Evolutionary conservation across 495 filamentous ascomycete species (phyloP).

Genomic region (Lasiosphaeriaceae sp.): DNA sequence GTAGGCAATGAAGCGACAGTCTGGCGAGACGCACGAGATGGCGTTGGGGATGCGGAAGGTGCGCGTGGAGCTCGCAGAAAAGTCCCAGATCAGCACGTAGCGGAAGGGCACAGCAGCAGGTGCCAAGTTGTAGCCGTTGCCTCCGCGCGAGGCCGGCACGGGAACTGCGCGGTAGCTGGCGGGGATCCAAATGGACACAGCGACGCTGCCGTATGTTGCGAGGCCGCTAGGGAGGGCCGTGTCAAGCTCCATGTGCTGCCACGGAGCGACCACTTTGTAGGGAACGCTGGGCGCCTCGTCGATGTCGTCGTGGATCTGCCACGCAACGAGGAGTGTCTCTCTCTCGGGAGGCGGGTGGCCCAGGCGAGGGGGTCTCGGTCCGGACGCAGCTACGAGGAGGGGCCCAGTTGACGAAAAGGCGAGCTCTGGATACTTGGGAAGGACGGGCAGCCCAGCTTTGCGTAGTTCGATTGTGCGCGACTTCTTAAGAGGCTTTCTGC

Average conservation of each 20-base stretch:
- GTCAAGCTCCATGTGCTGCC: conserved; percentile 34
- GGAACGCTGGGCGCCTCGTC: conserved; percentile 13
- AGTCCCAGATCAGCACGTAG: conserved; percentile 35
- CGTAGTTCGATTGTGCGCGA: conserved; percentile 63
- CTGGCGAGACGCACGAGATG: conserved; percentile 28
- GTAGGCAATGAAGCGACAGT: conserved; percentile 33
- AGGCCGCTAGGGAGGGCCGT: conserved; percentile 30
- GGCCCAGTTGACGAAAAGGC: conserved; percentile 33
- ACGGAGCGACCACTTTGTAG: conserved; percentile 33
- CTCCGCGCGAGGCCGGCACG: conserved; percentile 21
- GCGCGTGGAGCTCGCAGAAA: conserved; percentile 25
- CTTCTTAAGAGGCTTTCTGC: conserved; percentile 68
- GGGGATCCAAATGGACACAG: conserved; percentile 36
- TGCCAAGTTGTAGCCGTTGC: conserved; percentile 25
- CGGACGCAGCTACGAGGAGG: conserved; percentile 31
- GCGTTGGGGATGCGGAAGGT: conserved; percentile 35
- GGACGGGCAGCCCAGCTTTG: conserved; percentile 26
- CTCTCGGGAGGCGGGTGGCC: conserved; percentile 31
- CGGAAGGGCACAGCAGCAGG: conserved; percentile 26
- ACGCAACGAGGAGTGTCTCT: conserved; percentile 31
- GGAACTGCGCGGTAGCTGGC: conserved; percentile 31
- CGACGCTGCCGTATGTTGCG: conserved; percentile 29
- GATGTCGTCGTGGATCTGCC: conserved; percentile 24
- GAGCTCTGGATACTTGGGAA: conserved; percentile 35
- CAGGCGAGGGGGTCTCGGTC: conserved; percentile 29